Evolutionary conservation across 2,329 filamentous ascomycete species (phyloP).

Genomic region (Pseudocercospora crystallina): DNA sequence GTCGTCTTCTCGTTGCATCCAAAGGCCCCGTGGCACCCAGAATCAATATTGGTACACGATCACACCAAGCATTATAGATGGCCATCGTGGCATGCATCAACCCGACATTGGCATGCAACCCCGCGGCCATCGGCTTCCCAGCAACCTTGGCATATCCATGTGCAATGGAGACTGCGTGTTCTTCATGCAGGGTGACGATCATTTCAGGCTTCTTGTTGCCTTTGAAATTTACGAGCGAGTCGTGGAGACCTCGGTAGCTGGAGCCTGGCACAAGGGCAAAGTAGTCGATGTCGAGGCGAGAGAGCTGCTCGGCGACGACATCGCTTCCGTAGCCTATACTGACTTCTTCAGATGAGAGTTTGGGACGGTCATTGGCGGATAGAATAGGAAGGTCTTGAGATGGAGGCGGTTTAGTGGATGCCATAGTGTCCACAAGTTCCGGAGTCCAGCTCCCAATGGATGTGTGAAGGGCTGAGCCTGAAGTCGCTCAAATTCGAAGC

Average conservation of each 20-base stretch:
- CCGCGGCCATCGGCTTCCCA: conserved; percentile 20
- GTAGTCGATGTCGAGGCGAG: conserved; percentile 18
- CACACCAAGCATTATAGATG: conserved; percentile 22
- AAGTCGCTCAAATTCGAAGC: background rate
- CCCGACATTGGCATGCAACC: conserved; percentile 22
- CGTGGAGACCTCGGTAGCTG: conserved; percentile 22
- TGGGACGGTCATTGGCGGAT: background rate
- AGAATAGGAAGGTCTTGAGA: no score
- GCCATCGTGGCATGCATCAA: conserved; percentile 25
- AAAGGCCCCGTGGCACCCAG: conserved; percentile 21
- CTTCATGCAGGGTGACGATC: conserved; percentile 22
- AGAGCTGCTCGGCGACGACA: conserved; percentile 20
- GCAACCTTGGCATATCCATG: conserved; percentile 24
- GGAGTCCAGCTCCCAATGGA: no score
- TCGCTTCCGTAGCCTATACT: conserved; percentile 12
- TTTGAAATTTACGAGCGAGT: conserved; percentile 21
- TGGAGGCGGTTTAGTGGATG: no score
- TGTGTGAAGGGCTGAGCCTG: background rate
- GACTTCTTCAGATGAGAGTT: background rate
- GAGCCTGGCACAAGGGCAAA: conserved; percentile 24
- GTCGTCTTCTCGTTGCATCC: conserved; percentile 16
- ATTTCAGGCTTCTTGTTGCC: conserved; percentile 21
- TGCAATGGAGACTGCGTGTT: conserved; percentile 21
- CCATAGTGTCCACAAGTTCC: background rate
- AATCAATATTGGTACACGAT: conserved; percentile 20